Evolutionary conservation across 2,329 filamentous ascomycete genomes (phyloP), one percentile per base, ranked within the genome.

Genomic region (Colletotrichum phormii): DNA sequence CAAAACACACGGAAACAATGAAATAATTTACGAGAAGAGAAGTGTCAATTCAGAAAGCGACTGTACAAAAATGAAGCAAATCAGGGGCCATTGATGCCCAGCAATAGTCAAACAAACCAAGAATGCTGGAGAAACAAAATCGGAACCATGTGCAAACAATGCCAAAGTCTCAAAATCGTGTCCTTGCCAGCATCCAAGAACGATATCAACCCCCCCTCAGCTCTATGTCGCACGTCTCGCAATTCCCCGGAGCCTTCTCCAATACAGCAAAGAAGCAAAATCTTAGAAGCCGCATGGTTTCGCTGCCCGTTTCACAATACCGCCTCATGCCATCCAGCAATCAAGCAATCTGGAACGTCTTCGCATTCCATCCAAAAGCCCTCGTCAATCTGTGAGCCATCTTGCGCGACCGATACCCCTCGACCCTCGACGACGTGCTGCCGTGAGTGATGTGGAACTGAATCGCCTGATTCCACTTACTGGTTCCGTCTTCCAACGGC

Each of bases 401-500:
- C 2, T 79, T 71, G 0, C 77, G 77, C 7, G 81, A 35, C 35
- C 63, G 4, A n/a, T 79, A 77, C 0, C 82, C 81, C 66, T 85
- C 82, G 2, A 85, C 82, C 4, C 76, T 77, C 1, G 81, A 79
- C 79, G 81, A 79, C 79, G 46, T 77, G 58, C 37, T 85, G 81
- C 2, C 83, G 83, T 1, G 83, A 77, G 57, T 85, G 82, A 2
- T 84, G 22, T 0, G 80, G 84, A 84, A 11, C 84, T n/a, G 11
- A 81, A 75, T 63, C 18, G 42, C 18, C 72, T 77, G 9, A 58
- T 74, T 78, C 73, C 18, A 77, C 75, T 0, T 42, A 64, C 75
- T 81, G 76, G 1, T 33, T 67, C 29, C 69, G 22, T 49, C 42
- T n/a, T 49, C 42, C 8, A 7, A 18, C 42, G 78, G 73, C 0